Conservation (phyloP, 75 land plant species). For the Pinus taeda region DNA sequence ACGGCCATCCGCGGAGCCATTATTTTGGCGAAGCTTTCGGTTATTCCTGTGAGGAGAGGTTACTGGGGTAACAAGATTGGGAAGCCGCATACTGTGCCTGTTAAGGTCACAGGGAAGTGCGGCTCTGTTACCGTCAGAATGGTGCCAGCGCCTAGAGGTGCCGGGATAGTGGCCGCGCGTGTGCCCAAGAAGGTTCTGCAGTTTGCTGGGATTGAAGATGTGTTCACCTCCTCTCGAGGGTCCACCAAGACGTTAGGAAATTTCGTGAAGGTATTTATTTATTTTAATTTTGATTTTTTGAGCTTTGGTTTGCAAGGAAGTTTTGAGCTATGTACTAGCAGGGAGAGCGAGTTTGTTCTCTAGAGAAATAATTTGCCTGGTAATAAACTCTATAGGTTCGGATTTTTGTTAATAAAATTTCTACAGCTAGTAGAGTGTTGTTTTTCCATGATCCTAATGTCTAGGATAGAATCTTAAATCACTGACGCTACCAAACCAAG, state of each 20-base stretch:
- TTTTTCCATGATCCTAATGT: too few species aligned
- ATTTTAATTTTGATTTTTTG: too few species aligned
- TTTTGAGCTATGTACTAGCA: too few species aligned
- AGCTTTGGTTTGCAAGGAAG: too few species aligned
- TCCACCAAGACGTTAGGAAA: slow-evolving; percentile 67
- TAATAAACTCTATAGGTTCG: too few species aligned
- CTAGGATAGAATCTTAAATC: too few species aligned
- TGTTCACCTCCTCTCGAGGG: slow-evolving; percentile 74
- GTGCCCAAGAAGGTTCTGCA: slow-evolving; percentile 63
- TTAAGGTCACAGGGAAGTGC: slow-evolving; percentile 92
- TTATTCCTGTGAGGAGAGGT: slow-evolving; percentile 72
- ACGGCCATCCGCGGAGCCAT: slow-evolving; percentile 78
- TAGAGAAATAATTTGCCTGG: too few species aligned
- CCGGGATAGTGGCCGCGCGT: slow-evolving; percentile 78
- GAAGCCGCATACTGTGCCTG: slow-evolving; percentile 88
- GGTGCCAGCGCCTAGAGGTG: slow-evolving; percentile 35
- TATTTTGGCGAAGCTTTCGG: slow-evolving; percentile 74
- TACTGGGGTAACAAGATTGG: slow-evolving; percentile 96
- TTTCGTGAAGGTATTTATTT: slow-evolving; percentile 31
- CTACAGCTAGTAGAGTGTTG: too few species aligned
- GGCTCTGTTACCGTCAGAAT: slow-evolving; percentile 61
- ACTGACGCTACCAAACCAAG: too few species aligned
- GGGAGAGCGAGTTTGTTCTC: too few species aligned
- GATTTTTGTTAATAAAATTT: too few species aligned
- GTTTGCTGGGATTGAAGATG: slow-evolving; percentile 83